Evolutionary conservation across 805 yeast species (phyloP).

Genomic region (Barnettozyma populi): DNA sequence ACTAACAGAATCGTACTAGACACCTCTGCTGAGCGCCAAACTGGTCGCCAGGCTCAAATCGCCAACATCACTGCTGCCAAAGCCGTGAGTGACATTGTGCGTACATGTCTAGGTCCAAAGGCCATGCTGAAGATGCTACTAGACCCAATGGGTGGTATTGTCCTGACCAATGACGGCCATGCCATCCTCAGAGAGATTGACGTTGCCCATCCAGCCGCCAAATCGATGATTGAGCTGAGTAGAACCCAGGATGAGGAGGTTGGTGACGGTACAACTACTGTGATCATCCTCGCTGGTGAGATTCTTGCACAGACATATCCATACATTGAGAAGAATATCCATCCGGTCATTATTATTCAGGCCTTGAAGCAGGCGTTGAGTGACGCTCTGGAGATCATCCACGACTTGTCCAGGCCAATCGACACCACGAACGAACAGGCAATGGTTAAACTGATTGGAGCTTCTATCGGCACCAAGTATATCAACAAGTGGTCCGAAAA

Average conservation of each 20-base stretch:
- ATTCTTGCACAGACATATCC: slow-evolving; percentile 93
- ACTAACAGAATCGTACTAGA: slow-evolving; percentile 26
- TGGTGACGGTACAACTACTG: slow-evolving; percentile 98
- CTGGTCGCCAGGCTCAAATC: slow-evolving; percentile 95
- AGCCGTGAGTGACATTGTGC: slow-evolving; percentile 94
- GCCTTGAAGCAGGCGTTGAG: slow-evolving; percentile 86
- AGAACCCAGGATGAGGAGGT: slow-evolving; percentile 98
- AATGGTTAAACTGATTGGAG: slow-evolving; percentile 78
- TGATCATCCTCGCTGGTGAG: slow-evolving; percentile 94
- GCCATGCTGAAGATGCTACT: slow-evolving; percentile 97
- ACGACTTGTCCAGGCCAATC: slow-evolving; percentile 75
- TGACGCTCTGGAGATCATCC: slow-evolving; percentile 87
- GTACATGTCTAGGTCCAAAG: slow-evolving; percentile 98
- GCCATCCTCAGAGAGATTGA: slow-evolving; percentile 96
- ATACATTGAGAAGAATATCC: slow-evolving; percentile 89
- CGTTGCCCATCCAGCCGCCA: slow-evolving; percentile 98
- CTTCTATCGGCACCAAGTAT: slow-evolving; percentile 95
- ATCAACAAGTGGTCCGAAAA: slow-evolving; percentile 83
- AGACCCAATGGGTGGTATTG: slow-evolving; percentile 94
- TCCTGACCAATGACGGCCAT: slow-evolving; percentile 96
- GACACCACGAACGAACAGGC: slow-evolving; percentile 81
- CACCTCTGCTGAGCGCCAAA: slow-evolving; percentile 87
- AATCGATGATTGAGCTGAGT: slow-evolving; percentile 93
- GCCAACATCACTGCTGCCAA: slow-evolving; percentile 99
- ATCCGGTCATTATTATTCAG: slow-evolving; percentile 92